These are phyloP conservation scores for Fusarium zealandicum DNA, from an alignment of 2,329 filamentous ascomycete species.

Conservation along the genomic window DNA sequence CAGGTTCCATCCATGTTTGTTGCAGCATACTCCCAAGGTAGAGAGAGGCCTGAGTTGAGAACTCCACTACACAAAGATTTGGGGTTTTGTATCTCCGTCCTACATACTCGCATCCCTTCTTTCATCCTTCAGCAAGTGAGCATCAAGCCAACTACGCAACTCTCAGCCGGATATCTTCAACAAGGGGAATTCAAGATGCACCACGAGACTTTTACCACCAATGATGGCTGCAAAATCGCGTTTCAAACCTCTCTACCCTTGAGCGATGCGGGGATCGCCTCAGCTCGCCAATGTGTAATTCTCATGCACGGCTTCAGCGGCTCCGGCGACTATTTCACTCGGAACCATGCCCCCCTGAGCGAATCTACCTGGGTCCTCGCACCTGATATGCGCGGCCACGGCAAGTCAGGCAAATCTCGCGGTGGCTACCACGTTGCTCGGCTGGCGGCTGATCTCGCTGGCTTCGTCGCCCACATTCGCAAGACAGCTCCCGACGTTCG, in stretches of 20 bases:
- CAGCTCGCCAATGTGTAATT: constrained; percentile 30
- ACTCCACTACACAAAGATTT: no score
- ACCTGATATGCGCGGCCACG: constrained; percentile 41
- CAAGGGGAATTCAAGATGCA: constrained; percentile 20
- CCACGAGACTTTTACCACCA: constrained; percentile 26
- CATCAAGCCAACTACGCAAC: not conserved
- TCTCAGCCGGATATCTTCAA: not conserved
- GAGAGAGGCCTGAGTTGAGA: no score
- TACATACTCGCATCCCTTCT: no score
- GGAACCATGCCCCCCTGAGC: constrained; percentile 31
- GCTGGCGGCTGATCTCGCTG: constrained; percentile 34
- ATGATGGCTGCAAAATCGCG: constrained; percentile 37
- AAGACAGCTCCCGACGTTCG: constrained; percentile 23
- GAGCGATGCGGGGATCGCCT: constrained; percentile 1
- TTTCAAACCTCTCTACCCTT: constrained; percentile 37
- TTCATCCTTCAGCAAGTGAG: no score
- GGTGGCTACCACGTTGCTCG: constrained; percentile 41
- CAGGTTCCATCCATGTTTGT: no score
- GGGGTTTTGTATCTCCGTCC: no score
- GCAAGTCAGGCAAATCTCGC: constrained; percentile 31
- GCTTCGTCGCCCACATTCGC: constrained; percentile 30
- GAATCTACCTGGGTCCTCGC: constrained; percentile 37
- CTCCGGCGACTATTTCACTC: constrained; percentile 39
- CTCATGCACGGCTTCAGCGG: constrained; percentile 43
- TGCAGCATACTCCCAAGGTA: no score